Evolutionary conservation across 208 protist species (phyloP), one percentile per base, ranked within the genome.

Genomic region (Trypanosoma caninum): DNA sequence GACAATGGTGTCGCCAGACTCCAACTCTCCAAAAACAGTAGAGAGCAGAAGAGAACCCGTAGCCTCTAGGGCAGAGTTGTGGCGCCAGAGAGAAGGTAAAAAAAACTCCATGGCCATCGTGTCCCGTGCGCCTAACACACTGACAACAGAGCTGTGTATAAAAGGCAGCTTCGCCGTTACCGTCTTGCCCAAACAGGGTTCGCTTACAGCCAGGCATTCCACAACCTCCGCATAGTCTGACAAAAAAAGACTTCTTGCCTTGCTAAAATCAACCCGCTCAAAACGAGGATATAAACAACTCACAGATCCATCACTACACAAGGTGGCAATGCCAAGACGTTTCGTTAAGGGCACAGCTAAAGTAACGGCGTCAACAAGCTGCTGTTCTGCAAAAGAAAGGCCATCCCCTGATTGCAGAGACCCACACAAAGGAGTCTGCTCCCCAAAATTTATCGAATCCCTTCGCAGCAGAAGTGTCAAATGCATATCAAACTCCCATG

Each of bases 371-470:
- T 86, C 82, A 3, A 94, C 74, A 0, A 91, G 69, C 35, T 73
- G 50, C 76, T 85, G 79, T 64, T 94, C 88, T 58, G 80, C 78
- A 3, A 56, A 53, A 2, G 84, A 87, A 31, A 90, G 78, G 10
- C 76, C 23, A 23, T 69, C 71, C 0, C 63, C 58, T 10, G 88
- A 75, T 53, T 91, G 82, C 10, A 76, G 74, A 16, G 84, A 78
- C 28, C 53, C 68, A 54, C 84, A 87, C 25, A 91, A 58, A 14
- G 84, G 84, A 37, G 71, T 88, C 30, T 88, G 71, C 31, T 72
- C 67, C 9, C 77, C 83, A 38, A 76, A 80, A 22, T 53, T 46
- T 8, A 70, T 45, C 27, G 44, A 31, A 58, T 87, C 72, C 27
- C 63, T 70, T 33, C 78, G 48, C 45, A 91, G 46, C 41, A 76